A percentile compares a stretch with the other conserved stretches of the same genome.
Evolutionary conservation across 2,329 filamentous ascomycete genomes (phyloP).

Genomic region (Diplodia scrobiculata): DNA sequence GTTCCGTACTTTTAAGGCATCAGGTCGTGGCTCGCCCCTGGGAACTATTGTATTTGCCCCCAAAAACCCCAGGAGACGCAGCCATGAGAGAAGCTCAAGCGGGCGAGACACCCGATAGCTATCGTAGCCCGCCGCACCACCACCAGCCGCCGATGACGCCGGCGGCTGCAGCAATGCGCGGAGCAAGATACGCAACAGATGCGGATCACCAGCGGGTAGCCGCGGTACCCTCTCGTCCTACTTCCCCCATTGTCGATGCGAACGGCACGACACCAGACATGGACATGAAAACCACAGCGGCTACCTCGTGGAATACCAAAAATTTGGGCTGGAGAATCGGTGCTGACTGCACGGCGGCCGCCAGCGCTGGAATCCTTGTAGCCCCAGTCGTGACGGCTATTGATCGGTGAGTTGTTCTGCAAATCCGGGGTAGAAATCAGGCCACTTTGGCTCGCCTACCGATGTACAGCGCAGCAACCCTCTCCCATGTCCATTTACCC

Average conservation of each 20-base stretch:
- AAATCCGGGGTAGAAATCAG: slow-evolving; percentile 24
- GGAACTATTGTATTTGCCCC: too few species aligned
- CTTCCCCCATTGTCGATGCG: slow-evolving; percentile 4
- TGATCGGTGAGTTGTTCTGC: slow-evolving; percentile 64
- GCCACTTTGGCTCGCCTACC: slow-evolving; percentile 1
- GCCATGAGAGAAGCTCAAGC: slow-evolving; percentile 10
- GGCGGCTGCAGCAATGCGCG: slow-evolving; percentile 4
- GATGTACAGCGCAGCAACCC: slow-evolving; percentile 1
- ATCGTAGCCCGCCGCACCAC: slow-evolving; percentile 13
- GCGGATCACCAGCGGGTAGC: slow-evolving; percentile 13
- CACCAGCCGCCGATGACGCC: slow-evolving; percentile 23
- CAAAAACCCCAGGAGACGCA: not conserved
- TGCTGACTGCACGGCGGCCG: slow-evolving; percentile 69
- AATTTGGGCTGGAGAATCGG: slow-evolving; percentile 68
- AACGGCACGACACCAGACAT: slow-evolving; percentile 15
- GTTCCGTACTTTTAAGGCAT: not conserved
- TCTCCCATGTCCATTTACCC: not conserved
- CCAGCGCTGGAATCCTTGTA: slow-evolving; percentile 71
- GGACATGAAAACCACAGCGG: slow-evolving; percentile 8
- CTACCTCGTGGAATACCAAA: slow-evolving; percentile 68
- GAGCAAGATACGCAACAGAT: slow-evolving; percentile 13
- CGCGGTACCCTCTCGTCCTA: not conserved
- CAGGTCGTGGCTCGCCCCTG: not conserved
- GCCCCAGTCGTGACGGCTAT: slow-evolving; percentile 86
- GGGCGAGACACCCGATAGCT: slow-evolving; percentile 15